Base-by-base conservation (phyloP, 768 basidiomycete genomes). In the Cyathus striatus region DNA sequence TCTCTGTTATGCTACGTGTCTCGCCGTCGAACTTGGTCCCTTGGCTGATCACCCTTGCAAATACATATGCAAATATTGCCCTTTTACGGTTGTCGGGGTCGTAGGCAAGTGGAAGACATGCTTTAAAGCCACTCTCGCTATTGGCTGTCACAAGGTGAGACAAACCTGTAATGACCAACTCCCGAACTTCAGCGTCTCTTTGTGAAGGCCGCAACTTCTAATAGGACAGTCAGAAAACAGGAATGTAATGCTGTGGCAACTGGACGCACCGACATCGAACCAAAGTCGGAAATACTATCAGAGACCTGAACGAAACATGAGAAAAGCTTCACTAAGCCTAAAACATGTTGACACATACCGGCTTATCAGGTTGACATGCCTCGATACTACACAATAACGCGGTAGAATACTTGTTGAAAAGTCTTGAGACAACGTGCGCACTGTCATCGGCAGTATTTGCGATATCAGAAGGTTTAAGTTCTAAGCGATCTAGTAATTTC, bases 41-140 rank as follows among this genome's bases (percentile, higher is more conserved):
- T 56, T 86, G 81, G 3, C 80, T 73, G 32, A 95, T 73, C 3
- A 90, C 90, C 27, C 83, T 75, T 27, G 86, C 81, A 57, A 94
- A 89, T 5, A 92, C 83, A 52, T 86, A 81, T 12, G 90, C 80
- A 54, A 93, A 96, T 20, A 92, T 89, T 7, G 77, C 72, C 12
- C 90, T 78, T 52, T 85, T 82, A 27, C 75, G 64, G 20, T 73
- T 65, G 54, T 93, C 86, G 17, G 68, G 59, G 52, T 89, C 83
- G 51, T 90, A 91, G 1, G 86, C 88, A 45, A 88, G 69, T 4
- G 81, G 67, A 17, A 94, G 76, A 53, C 86, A 91, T 58, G 94
- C 89, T 59, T 91, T 92, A 56, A 94, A 81, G 4, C 90, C 92
- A 51, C 80, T 84, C 55, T 93, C 89, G 13, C 87, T 82, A 56